Conservation (phyloP, 495 filamentous ascomycete genomes). For the Aspergillus homomorphus region DNA sequence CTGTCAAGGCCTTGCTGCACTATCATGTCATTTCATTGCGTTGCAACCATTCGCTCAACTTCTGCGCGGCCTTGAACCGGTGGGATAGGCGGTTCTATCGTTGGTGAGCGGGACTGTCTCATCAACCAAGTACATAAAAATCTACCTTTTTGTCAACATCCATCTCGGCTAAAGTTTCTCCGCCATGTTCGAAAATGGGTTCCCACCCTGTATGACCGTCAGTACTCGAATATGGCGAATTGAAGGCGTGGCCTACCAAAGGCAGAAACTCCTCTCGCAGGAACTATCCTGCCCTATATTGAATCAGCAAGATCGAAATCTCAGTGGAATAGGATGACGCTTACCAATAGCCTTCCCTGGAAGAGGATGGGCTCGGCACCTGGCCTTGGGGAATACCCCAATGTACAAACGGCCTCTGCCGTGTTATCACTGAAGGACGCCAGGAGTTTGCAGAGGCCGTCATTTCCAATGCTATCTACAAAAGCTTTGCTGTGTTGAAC, state of each 20-base stretch:
- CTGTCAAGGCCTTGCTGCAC: too few species aligned
- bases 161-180: conserved; percentile 92
- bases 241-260: neutral
- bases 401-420: conserved; percentile 86
- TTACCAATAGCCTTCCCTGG: conserved; percentile 76
- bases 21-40: neutral
- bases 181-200: conserved; percentile 83
- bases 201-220: conserved; percentile 65
- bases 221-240: neutral
- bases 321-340: neutral
- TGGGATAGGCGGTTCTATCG: conserved; percentile 76
- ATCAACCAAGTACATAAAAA: neutral
- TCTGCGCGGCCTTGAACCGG: conserved; percentile 70
- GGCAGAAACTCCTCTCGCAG: neutral
- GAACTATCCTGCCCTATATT: neutral
- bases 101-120: neutral
- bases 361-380: conserved; percentile 74
- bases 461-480: conserved; percentile 67
- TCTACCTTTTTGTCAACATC: conserved; percentile 64
- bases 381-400: conserved; percentile 77
- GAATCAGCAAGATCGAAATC: neutral
- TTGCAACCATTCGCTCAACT: conserved; percentile 70
- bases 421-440: conserved; percentile 77
- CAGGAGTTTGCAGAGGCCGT: conserved; percentile 78
- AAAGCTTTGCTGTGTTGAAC: conserved; percentile 73